Conservation (phyloP, 2,329 filamentous ascomycete species). For the Botrytis hyacinthi region DNA sequence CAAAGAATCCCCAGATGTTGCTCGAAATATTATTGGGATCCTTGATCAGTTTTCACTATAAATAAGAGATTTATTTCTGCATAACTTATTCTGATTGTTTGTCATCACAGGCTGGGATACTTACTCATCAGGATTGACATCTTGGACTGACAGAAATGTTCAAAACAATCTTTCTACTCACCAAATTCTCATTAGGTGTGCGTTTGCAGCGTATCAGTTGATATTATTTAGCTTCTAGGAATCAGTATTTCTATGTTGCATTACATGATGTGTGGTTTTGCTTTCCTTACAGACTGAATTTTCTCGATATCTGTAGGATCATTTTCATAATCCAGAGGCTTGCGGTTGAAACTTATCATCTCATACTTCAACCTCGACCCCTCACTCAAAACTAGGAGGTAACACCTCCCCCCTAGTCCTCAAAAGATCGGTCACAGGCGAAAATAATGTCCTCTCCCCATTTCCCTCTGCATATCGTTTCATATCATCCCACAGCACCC, state of each 20-base stretch:
- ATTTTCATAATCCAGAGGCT: background rate
- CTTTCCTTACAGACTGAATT: background rate
- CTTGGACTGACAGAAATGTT: background rate
- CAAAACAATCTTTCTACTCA: background rate
- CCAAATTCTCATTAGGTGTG: background rate
- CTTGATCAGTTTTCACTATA: background rate
- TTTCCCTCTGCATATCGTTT: constrained; percentile 35
- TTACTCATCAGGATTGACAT: background rate
- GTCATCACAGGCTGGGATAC: background rate
- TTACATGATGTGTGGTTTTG: background rate
- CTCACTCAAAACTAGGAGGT: background rate
- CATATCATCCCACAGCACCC: constrained; percentile 50
- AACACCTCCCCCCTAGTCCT: background rate
- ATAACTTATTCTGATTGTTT: too few species aligned
- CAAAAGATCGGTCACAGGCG: background rate
- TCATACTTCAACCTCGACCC: background rate
- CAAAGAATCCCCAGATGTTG: background rate
- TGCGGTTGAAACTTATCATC: background rate
- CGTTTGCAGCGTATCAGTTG: background rate
- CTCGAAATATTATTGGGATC: background rate
- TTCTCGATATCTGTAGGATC: too few species aligned
- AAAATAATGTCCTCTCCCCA: background rate
- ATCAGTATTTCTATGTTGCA: background rate
- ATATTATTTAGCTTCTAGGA: background rate
- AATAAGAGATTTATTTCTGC: background rate